Percentiles rank a stretch among this genome's conserved stretches.
Evolutionary conservation across 2,329 filamentous ascomycete species (phyloP).

Genomic region (Pseudogymnoascus sp.): DNA sequence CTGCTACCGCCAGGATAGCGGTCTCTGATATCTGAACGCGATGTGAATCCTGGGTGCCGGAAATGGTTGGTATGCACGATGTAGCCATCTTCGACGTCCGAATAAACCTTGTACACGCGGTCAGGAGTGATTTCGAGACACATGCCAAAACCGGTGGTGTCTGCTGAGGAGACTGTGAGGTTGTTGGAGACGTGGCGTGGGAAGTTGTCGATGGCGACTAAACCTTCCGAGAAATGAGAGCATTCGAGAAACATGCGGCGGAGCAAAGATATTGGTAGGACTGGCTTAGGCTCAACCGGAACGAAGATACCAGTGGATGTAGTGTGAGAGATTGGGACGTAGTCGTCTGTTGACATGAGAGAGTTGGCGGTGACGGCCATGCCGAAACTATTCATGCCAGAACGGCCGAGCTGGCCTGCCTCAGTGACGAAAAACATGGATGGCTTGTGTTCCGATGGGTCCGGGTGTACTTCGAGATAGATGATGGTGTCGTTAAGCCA

Average conservation of each 20-base stretch:
- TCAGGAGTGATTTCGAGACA: conserved; percentile 24
- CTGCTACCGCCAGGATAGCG: too few species aligned
- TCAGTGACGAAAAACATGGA: too few species aligned
- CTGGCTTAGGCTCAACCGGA: too few species aligned
- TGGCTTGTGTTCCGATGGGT: too few species aligned
- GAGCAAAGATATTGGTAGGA: conserved; percentile 21
- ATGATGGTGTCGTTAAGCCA: too few species aligned
- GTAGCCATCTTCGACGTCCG: conserved; percentile 16
- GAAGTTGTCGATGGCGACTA: conserved; percentile 13
- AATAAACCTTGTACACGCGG: conserved; percentile 16
- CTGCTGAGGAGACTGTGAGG: conserved; percentile 17
- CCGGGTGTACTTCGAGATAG: too few species aligned
- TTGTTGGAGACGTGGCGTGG: conserved; percentile 26
- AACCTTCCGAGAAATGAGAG: conserved; percentile 16
- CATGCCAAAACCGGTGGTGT: conserved; percentile 17
- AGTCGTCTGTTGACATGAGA: too few species aligned
- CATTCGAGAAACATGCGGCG: conserved; percentile 23
- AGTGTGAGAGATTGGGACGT: too few species aligned
- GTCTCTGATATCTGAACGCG: conserved; percentile 14
- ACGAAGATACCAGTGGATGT: too few species aligned
- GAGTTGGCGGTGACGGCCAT: too few species aligned
- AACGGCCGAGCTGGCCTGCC: too few species aligned
- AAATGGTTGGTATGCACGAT: conserved; percentile 28
- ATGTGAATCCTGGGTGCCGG: conserved; percentile 16
- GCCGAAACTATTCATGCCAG: too few species aligned